These are phyloP conservation scores for Trypanosoma cruzi DNA, from an alignment of 208 protist species.

Conservation along the genomic window DNA sequence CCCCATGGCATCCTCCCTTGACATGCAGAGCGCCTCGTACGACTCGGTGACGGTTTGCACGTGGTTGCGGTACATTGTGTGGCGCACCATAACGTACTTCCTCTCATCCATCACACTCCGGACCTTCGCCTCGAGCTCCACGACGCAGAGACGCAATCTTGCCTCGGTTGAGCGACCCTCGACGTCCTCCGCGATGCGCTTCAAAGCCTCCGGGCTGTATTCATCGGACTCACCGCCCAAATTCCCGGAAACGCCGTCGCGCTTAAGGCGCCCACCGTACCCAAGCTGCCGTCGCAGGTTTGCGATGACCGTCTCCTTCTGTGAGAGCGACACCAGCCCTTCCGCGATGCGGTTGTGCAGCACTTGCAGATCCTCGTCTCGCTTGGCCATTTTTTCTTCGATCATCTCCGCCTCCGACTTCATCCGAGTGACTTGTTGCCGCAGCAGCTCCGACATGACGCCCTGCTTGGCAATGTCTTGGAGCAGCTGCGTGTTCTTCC, in stretches of 20 bases:
- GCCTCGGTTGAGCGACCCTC: conserved; percentile 71
- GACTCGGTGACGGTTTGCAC: conserved; percentile 47
- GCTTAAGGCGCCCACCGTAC: conserved; percentile 35
- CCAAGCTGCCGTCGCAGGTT: conserved; percentile 72
- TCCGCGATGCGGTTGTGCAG: conserved; percentile 73
- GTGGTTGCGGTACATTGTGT: conserved; percentile 75
- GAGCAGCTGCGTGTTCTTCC: conserved; percentile 65
- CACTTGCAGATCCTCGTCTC: conserved; percentile 71
- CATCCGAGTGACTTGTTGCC: conserved; percentile 48
- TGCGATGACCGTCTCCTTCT: conserved; percentile 75
- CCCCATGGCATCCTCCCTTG: conserved; percentile 57
- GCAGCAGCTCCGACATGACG: conserved; percentile 74
- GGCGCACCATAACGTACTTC: conserved; percentile 66
- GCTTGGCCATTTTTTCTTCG: conserved; percentile 52
- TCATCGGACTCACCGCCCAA: conserved; percentile 10
- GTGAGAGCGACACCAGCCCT: conserved; percentile 68
- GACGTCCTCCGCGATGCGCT: conserved; percentile 68
- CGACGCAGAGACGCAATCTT: conserved; percentile 66
- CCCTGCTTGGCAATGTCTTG: conserved; percentile 72
- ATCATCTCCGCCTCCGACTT: conserved; percentile 53
- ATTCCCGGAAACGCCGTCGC: conserved; percentile 8
- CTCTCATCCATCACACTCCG: conserved; percentile 54
- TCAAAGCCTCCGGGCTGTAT: conserved; percentile 65
- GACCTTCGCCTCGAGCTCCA: conserved; percentile 61
- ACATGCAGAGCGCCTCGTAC: conserved; percentile 48